Base-by-base conservation (phyloP, 2,329 filamentous ascomycete species). In the Cercospora beticola region DNA sequence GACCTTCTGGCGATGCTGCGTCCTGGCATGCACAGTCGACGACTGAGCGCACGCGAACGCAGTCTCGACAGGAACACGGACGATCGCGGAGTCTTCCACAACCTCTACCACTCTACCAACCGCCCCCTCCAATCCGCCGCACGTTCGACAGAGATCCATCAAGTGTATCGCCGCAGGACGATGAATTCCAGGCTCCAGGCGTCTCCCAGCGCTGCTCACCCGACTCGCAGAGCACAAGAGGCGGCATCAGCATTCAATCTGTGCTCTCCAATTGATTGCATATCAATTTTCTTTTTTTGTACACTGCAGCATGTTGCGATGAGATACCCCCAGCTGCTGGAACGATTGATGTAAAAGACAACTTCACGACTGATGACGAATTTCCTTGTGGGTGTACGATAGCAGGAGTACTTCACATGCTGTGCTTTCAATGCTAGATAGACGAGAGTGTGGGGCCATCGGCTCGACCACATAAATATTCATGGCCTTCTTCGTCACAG, bases 41-140 rank as follows among this genome's bases (percentile, higher is more conserved):
- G 52, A 43, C 28, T 16, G 62, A 64, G 62, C 62, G 49, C 28
- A 68, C 67, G 40, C 71, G 72, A 33, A 65, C 69, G 28, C 70
- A 62, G n/a, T 49, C 64, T 16, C 65, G 59, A 26, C 64, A 68
- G 28, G 74, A 77, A 21, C 76, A 78, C 57, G 64, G 70, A 12
- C 75, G 76, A 57, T 75, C 76, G n/a, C 72, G 72, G 26, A 78
- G 77, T 64, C 68, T 79, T 21, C 76, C 77, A 30, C 73, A 76
- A 43, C 76, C 74, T 12, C 70, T 79, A 28, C 78, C 78, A 8
- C 73, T 79, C 3, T 80, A 79, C 66, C 75, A 77, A 52, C 78
- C 78, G 10, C 78, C 78, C 16, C 72, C 74, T 12, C 74, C 74
- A 10, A 72, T 73, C 54, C 69, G 69, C 40, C 69, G 73, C n/a